Evolutionary conservation across 192 early-diverging fungal genomes (phyloP).

Genomic region (Gaertneriomyces sp.): DNA sequence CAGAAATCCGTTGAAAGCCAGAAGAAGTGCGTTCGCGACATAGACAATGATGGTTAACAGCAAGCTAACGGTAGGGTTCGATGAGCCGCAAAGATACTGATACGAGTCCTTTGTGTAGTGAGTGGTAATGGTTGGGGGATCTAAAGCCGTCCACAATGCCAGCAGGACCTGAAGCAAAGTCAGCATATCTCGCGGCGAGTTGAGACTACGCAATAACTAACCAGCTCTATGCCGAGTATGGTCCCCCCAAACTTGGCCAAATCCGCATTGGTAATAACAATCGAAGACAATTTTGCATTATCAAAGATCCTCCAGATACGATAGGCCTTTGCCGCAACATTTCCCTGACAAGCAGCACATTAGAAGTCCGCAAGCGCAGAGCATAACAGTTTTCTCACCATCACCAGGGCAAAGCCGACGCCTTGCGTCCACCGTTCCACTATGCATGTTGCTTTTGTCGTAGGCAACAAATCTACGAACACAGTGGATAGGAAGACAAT

Average conservation of each 20-base stretch:
- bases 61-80: not conserved
- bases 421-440: conserved; percentile 5
- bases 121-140: not conserved
- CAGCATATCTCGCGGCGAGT: not conserved
- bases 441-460: not conserved
- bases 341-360: not conserved
- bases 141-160: conserved; percentile 1
- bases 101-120: not conserved
- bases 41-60: not conserved
- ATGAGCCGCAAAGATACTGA: not conserved
- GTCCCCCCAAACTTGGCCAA: not conserved
- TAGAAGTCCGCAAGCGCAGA: too few relatives aligned
- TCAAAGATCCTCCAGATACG: conserved; percentile 14
- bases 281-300: not conserved
- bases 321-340: conserved; percentile 2
- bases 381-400: not conserved
- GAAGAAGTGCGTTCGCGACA: not conserved
- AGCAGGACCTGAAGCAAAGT: not conserved
- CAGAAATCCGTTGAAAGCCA: not conserved
- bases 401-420: conserved; percentile 7
- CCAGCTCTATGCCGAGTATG: not conserved
- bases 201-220: not conserved
- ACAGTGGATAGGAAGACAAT: not conserved
- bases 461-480: not conserved
- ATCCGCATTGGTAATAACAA: not conserved